Conservation (phyloP, 148 eudicot genomes). For the Simmondsia chinensis region DNA sequence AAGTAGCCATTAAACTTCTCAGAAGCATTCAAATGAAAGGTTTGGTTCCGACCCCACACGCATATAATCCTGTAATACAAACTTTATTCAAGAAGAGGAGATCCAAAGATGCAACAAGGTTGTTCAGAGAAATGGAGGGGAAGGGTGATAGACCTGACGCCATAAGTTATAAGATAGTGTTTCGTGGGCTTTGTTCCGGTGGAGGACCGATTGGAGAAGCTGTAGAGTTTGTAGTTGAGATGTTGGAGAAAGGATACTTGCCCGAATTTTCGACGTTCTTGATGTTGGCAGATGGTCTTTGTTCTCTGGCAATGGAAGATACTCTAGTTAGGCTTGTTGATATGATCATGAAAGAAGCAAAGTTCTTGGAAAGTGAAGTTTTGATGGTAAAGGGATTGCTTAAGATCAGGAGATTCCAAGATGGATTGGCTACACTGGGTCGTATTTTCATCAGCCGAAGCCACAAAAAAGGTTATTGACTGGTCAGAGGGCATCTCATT, state of each 20-base stretch:
- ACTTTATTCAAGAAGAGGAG: conserved; percentile 53
- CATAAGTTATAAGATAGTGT: conserved; percentile 50
- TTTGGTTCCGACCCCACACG: conserved; percentile 63
- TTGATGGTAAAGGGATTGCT: conserved; percentile 72
- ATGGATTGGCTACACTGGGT: conserved; percentile 70
- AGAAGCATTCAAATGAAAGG: conserved; percentile 80
- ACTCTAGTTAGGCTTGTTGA: conserved; percentile 56
- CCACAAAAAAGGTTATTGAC: conserved; percentile 18
- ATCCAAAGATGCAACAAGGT: conserved; percentile 54
- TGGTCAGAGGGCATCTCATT: too few relatives aligned
- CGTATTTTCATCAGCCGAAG: conserved; percentile 39
- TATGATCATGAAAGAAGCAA: conserved; percentile 50
- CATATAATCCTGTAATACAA: conserved; percentile 81
- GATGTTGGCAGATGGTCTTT: conserved; percentile 90
- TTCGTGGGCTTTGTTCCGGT: conserved; percentile 83
- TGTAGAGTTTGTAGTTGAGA: conserved; percentile 64
- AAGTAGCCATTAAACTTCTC: conserved; percentile 68
- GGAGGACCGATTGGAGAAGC: conserved; percentile 95
- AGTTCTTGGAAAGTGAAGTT: conserved; percentile 54
- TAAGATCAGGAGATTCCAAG: conserved; percentile 75
- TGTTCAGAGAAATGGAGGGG: conserved; percentile 81
- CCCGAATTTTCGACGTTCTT: conserved; percentile 65
- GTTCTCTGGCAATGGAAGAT: conserved; percentile 73
- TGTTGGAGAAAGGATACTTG: conserved; percentile 53
- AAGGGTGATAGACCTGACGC: conserved; percentile 75